Evolutionary conservation across 2,329 filamentous ascomycete genomes (phyloP).

Genomic region (Stylonectria norvegica): DNA sequence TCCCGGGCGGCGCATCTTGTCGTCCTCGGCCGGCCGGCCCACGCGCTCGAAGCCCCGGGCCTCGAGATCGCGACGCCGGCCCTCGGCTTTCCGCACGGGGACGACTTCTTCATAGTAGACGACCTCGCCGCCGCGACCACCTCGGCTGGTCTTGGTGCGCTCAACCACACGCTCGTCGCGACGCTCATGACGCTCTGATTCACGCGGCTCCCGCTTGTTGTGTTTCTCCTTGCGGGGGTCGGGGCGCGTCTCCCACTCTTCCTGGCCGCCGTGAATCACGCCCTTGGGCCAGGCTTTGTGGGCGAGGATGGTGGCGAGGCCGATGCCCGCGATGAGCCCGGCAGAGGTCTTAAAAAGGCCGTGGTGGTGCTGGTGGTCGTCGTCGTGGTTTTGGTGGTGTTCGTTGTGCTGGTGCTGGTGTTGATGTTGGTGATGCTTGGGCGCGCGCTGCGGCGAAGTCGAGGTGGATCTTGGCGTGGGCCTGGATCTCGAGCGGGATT

Average conservation of each 20-base stretch:
- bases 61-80: conserved; percentile 11
- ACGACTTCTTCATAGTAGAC: conserved; percentile 19
- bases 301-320: conserved; percentile 33
- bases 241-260: conserved; percentile 27
- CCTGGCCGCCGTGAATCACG: conserved; percentile 25
- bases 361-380: conserved; percentile 17
- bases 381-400: conserved; percentile 8
- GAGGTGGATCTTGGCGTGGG: neutral
- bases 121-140: conserved; percentile 15
- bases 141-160: conserved; percentile 7
- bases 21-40: conserved; percentile 9
- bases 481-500: neutral
- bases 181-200: conserved; percentile 9
- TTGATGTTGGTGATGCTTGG: neutral
- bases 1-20: conserved; percentile 10
- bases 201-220: conserved; percentile 4
- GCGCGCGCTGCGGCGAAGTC: neutral
- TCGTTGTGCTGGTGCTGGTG: conserved; percentile 8
- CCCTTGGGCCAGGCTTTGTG: conserved; percentile 36
- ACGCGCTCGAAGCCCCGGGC: conserved; percentile 14
- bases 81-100: conserved; percentile 5
- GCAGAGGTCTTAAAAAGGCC: conserved; percentile 31
- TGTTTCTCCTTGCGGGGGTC: conserved; percentile 7
- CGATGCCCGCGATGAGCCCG: conserved; percentile 33
- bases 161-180: conserved; percentile 15